A percentile compares a stretch with the other conserved stretches of the same genome.
Conservation (phyloP, 257 asterid species). For the Jacaranda mimosifolia region DNA sequence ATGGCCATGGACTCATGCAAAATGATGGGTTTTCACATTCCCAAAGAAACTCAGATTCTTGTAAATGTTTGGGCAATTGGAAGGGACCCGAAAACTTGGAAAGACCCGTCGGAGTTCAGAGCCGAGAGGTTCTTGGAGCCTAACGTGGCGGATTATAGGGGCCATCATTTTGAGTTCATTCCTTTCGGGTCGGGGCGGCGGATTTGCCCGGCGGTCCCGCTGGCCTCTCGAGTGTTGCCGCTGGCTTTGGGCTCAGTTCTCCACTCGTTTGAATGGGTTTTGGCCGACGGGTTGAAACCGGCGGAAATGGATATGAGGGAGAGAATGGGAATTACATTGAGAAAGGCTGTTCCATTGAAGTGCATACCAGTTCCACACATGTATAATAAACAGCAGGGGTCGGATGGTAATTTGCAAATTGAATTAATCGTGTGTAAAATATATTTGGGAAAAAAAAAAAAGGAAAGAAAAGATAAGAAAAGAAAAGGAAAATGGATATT, state of each 20-base stretch:
- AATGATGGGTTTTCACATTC: slow-evolving; percentile 55
- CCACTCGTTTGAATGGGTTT: slow-evolving; percentile 64
- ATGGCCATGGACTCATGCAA: slow-evolving; percentile 68
- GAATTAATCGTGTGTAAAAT: neutral
- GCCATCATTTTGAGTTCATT: slow-evolving; percentile 70
- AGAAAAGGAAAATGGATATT: too few relatives aligned
- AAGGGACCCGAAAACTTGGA: slow-evolving; percentile 66
- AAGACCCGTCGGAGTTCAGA: slow-evolving; percentile 51
- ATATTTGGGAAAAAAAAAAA: too few relatives aligned
- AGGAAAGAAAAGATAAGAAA: too few relatives aligned
- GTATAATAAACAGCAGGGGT: neutral
- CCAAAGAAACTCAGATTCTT: slow-evolving; percentile 69
- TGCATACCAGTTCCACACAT: slow-evolving; percentile 52
- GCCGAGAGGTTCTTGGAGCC: slow-evolving; percentile 69
- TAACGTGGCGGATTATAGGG: slow-evolving; percentile 49
- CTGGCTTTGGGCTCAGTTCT: slow-evolving; percentile 62
- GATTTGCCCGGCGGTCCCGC: slow-evolving; percentile 77
- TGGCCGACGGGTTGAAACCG: slow-evolving; percentile 43
- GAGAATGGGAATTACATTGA: slow-evolving; percentile 65
- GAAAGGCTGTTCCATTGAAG: slow-evolving; percentile 58
- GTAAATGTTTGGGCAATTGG: slow-evolving; percentile 81
- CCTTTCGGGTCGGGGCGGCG: slow-evolving; percentile 79
- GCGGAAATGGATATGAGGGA: slow-evolving; percentile 67
- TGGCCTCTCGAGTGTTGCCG: slow-evolving; percentile 60
- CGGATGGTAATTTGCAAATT: neutral